Evolutionary conservation across 331 rosid genomes (phyloP), one percentile per base, ranked within the genome.

Genomic region (Rosa hybrid): DNA sequence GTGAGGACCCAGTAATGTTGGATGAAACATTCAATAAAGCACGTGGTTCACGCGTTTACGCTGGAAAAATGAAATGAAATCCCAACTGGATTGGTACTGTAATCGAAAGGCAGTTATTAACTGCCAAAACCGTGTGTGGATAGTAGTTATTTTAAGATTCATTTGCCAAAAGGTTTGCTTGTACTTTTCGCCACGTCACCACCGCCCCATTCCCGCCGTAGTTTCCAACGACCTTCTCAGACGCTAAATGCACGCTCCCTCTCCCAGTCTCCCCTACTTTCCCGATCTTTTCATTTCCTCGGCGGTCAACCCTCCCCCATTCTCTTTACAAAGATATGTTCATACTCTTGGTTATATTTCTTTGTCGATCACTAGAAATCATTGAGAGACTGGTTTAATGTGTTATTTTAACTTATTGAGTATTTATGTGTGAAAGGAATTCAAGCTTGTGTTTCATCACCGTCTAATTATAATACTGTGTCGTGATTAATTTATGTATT

Each of bases 11-110:
- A 7, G 8, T 3, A 1, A 0, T 3, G 63, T 12, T n/a, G 27
- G 30, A 25, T 13, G 54, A 23, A 23, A 11, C 39, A 60, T 5
- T 30, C 12, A 80, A 60, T 54, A 16, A 17, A 72, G 51, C 78
- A 54, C 89, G 84, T 81, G 77, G 79, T 27, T 18, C 34, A 89
- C 92, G 86, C 94, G 94, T 84, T 90, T 84, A 77, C 91, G 94
- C 86, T 89, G 86, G 34, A 9, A 84, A 64, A 27, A 16, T 16
- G 12, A 7, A 2, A n/a, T 4, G 38, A 27, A 13, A 63, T 34
- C 20, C 71, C 74, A 72, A 83, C 62, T 62, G 45, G 73, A 68
- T 5, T 59, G 6, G 4, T 57, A 6, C 42, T 23, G 23, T 34
- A 34, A n/a, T 54, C 60, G 71, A 64, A n/a, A 42, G 75, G 84